phyloP scores from a whole-genome alignment of 345 rosid species.

The Nephelium lappaceum region DNA sequence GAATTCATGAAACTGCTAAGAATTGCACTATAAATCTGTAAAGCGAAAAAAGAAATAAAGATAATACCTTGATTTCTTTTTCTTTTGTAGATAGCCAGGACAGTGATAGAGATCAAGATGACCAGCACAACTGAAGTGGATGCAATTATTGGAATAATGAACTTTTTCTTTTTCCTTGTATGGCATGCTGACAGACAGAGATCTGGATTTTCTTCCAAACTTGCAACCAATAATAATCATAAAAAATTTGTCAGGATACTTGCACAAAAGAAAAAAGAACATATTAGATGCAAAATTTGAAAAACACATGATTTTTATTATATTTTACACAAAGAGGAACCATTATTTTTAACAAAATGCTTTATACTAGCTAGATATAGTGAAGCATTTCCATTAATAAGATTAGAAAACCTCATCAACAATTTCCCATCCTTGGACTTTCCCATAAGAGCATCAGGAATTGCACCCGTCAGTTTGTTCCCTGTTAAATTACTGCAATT shows the following conservation, averaged over 20 bases:
- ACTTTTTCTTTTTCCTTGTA: not conserved
- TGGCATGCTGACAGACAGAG: conserved; percentile 15
- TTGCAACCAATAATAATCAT: not conserved
- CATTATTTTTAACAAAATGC: too few species aligned
- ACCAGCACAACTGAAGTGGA: not conserved
- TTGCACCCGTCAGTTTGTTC: too few species aligned
- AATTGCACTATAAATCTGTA: not conserved
- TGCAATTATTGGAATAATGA: conserved; percentile 19
- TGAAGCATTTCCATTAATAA: not conserved
- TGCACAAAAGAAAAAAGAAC: not conserved
- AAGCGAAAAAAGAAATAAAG: not conserved
- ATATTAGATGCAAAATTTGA: not conserved
- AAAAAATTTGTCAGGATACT: conserved; percentile 6
- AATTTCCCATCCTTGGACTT: too few species aligned
- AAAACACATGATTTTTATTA: too few species aligned
- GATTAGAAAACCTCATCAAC: too few species aligned
- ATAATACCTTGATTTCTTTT: not conserved
- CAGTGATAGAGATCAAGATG: not conserved
- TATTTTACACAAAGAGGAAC: too few species aligned
- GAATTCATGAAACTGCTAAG: not conserved
- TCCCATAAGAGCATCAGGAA: too few species aligned
- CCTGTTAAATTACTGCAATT: too few species aligned
- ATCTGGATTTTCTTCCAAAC: not conserved
- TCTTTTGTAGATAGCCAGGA: not conserved
- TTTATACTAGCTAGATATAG: too few species aligned